Base-by-base conservation (phyloP, 768 basidiomycete species). In the Rhodocollybia butyracea region DNA sequence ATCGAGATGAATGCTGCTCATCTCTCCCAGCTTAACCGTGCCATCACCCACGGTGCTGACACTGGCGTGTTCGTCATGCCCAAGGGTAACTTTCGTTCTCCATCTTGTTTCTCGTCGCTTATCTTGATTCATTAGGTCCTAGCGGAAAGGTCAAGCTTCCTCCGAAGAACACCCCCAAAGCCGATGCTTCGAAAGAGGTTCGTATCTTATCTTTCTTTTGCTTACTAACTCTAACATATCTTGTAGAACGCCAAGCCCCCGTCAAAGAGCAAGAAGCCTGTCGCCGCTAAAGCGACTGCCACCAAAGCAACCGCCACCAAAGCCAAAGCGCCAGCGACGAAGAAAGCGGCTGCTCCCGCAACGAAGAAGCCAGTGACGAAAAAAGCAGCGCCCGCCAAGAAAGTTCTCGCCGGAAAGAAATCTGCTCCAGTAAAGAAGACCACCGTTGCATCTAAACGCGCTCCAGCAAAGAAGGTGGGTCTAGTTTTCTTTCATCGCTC, bases 31-130 rank as follows among this genome's bases (percentile, higher is more conserved):
- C 76, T 95, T 66, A 83, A 83, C 64, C 81, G 80, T 56, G 90
- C 91, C 56, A 89, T 94, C 69, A 70, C 79, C 40, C 70, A 75
- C 51, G 91, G 91, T 46, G 80, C 81, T 32, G 87, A 89, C 68
- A 48, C 41, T 27, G 73, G 72, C 15, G 59, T 71, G 11, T 76
- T 75, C 46, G 57, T 68, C 2, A 62, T 71, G 32, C 74, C 75
- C 64, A 76, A 60, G 57, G 61, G 55, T 24, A 3, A 22, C 45
- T 38, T 6, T 13, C 26, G 34, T 15, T 13, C 15, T 51, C 22
- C 15, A 12, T n/a, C 8, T 7, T 36, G 1, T 42, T 34, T 17
- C 21, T 30, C 3, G 30, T 24, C n/a, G 4, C 10, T 48, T 8
- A 19, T 29, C 17, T 29, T 12, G 19, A 36, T 27, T 31, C 46